Conservation (phyloP, 1,284 basidiomycete species). For the Tylopilus sp. region DNA sequence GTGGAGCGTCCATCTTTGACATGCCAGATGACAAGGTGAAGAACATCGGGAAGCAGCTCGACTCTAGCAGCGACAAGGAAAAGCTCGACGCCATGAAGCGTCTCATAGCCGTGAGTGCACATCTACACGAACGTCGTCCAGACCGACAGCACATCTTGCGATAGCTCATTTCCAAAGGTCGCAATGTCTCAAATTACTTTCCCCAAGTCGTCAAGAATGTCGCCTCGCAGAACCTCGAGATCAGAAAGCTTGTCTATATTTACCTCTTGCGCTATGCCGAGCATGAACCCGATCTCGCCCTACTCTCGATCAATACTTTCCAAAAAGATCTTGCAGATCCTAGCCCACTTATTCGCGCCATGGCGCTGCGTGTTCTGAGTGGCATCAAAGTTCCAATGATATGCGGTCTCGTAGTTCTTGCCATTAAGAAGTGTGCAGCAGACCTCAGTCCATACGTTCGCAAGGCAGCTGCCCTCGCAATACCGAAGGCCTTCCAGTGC, state of each 20-base stretch:
- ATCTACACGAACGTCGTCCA: slow-evolving; percentile 1
- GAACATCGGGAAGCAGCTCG: slow-evolving; percentile 80
- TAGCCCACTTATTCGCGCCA: slow-evolving; percentile 89
- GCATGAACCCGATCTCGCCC: slow-evolving; percentile 88
- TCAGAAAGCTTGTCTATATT: slow-evolving; percentile 96
- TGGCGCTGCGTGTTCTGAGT: slow-evolving; percentile 91
- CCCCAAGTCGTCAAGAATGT: slow-evolving; percentile 95
- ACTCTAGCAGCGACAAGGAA: slow-evolving; percentile 82
- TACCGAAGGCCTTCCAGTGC: slow-evolving; percentile 83
- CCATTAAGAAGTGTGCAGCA: slow-evolving; percentile 86
- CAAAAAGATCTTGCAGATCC: slow-evolving; percentile 94
- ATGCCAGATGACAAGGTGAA: slow-evolving; percentile 68
- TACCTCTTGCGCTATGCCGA: slow-evolving; percentile 93
- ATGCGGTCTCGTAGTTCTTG: slow-evolving; percentile 80
- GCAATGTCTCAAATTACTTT: slow-evolving; percentile 89
- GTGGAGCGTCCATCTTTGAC: slow-evolving; percentile 60
- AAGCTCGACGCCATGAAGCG: slow-evolving; percentile 93
- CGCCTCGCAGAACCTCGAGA: slow-evolving; percentile 85
- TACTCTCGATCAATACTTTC: slow-evolving; percentile 98
- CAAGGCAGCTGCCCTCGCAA: slow-evolving; percentile 86
- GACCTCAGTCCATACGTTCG: slow-evolving; percentile 93
- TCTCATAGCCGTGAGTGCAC: slow-evolving; percentile 74
- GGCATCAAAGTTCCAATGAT: slow-evolving; percentile 90
- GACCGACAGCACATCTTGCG: slow-evolving; percentile 12
- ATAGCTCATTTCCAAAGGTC: slow-evolving; percentile 89